Evolutionary conservation across 2,329 filamentous ascomycete species (phyloP).

Genomic region (Colletotrichum eleusines): DNA sequence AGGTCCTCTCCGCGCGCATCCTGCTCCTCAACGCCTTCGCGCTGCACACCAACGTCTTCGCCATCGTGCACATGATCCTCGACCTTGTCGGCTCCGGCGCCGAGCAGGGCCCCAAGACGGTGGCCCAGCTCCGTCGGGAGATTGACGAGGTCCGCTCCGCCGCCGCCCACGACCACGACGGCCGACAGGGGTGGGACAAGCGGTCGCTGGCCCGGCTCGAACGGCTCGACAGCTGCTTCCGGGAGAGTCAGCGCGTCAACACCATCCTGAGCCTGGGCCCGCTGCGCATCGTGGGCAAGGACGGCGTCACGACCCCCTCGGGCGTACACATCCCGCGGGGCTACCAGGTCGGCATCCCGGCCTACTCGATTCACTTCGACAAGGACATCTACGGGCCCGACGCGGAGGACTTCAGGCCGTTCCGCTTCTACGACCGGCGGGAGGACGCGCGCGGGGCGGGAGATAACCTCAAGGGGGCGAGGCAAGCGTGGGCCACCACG

Average conservation of each 20-base stretch:
- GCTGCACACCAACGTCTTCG: conserved; percentile 54
- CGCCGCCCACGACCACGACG: conserved; percentile 46
- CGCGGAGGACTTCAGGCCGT: conserved; percentile 46
- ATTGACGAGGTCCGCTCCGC: conserved; percentile 56
- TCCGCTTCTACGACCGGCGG: conserved; percentile 45
- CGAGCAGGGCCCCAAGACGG: background rate
- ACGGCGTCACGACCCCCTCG: conserved; percentile 50
- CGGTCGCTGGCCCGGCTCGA: conserved; percentile 50
- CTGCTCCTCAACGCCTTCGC: conserved; percentile 41
- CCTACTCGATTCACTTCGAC: conserved; percentile 48
- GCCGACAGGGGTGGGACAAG: conserved; percentile 50
- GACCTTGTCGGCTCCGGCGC: conserved; percentile 1
- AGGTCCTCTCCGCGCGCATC: conserved; percentile 47
- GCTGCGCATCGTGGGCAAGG: conserved; percentile 44
- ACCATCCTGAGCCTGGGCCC: conserved; percentile 49
- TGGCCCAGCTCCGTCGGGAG: conserved; percentile 58
- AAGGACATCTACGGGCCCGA: conserved; percentile 43
- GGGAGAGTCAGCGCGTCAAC: conserved; percentile 54
- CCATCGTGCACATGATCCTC: conserved; percentile 54
- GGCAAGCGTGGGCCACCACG: conserved; percentile 51
- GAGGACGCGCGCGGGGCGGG: conserved; percentile 41
- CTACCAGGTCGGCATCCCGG: conserved; percentile 47
- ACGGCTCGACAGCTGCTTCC: conserved; percentile 56
- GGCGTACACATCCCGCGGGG: conserved; percentile 51
- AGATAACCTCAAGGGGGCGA: conserved; percentile 45